Evolutionary conservation across 2,329 filamentous ascomycete genomes (phyloP).

Genomic region (Acarospora socialis): DNA sequence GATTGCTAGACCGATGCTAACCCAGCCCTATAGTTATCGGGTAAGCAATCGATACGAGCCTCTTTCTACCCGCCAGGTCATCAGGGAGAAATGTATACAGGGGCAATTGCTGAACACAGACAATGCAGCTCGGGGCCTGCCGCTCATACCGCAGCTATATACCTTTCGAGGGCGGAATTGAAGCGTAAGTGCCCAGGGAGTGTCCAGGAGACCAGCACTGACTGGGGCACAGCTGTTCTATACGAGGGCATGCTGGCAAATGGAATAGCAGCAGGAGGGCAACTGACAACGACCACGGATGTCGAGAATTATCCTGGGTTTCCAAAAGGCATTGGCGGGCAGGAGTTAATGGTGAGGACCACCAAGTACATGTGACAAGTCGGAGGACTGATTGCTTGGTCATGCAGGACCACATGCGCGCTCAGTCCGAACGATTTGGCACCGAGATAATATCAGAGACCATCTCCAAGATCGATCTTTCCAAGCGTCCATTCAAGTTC

Average conservation of each 20-base stretch:
- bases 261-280: slow-evolving; percentile 87
- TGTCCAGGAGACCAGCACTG: background rate
- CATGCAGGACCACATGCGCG: slow-evolving; percentile 77
- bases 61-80: slow-evolving; percentile 8
- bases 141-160: slow-evolving; percentile 93
- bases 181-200: slow-evolving; percentile 47
- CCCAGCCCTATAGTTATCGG: slow-evolving; percentile 20
- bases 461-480: slow-evolving; percentile 74
- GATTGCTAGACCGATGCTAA: slow-evolving; percentile 16
- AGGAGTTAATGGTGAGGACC: slow-evolving; percentile 68
- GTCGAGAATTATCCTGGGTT: slow-evolving; percentile 98
- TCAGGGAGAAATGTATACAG: no score
- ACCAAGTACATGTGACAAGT: no score
- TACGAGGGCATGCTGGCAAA: slow-evolving; percentile 98
- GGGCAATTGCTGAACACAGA: no score
- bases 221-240: slow-evolving; percentile 50
- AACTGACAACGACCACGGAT: slow-evolving; percentile 96
- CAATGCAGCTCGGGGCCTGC: slow-evolving; percentile 94
- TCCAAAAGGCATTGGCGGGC: slow-evolving; percentile 72
- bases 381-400: no score
- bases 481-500: slow-evolving; percentile 75
- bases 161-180: slow-evolving; percentile 85
- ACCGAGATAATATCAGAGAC: slow-evolving; percentile 90
- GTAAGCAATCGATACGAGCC: slow-evolving; percentile 13
- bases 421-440: slow-evolving; percentile 81